These are phyloP conservation scores for Daldinia caldariorum DNA, from an alignment of 495 filamentous ascomycete species.

Conservation along the genomic window DNA sequence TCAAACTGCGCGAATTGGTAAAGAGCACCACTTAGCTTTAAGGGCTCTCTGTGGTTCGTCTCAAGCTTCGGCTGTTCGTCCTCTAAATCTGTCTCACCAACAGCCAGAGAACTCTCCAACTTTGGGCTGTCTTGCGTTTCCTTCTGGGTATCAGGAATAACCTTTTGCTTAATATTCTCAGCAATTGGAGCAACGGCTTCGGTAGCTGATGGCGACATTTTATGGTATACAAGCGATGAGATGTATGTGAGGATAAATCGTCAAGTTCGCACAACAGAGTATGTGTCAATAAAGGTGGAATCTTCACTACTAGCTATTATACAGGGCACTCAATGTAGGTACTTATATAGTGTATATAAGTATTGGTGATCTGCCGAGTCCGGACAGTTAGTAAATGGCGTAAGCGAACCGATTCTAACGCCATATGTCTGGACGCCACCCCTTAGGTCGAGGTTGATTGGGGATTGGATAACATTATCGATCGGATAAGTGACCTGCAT, in stretches of 20 bases:
- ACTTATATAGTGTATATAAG: not conserved
- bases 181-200: constrained; percentile 38
- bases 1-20: constrained; percentile 69
- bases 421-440: constrained; percentile 17
- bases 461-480: constrained; percentile 18
- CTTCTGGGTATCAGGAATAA: constrained; percentile 16
- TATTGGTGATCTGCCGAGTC: constrained; percentile 26
- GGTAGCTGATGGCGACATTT: constrained; percentile 47
- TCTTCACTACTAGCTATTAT: not conserved
- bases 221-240: constrained; percentile 4
- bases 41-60: constrained; percentile 50
- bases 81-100: constrained; percentile 28
- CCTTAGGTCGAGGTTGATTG: constrained; percentile 10
- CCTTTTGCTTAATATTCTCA: constrained; percentile 45
- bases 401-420: constrained; percentile 34
- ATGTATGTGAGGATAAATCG: not conserved
- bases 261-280: not conserved
- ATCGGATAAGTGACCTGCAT: constrained; percentile 31
- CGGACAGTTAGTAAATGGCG: constrained; percentile 31
- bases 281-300: not conserved
- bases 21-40: constrained; percentile 61
- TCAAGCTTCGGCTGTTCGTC: constrained; percentile 37
- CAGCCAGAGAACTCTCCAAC: constrained; percentile 19
- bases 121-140: constrained; percentile 14
- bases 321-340: constrained; percentile 12